Evolutionary conservation across 192 early-diverging fungal species (phyloP).

Genomic region (Rhizophlyctis rosea): DNA sequence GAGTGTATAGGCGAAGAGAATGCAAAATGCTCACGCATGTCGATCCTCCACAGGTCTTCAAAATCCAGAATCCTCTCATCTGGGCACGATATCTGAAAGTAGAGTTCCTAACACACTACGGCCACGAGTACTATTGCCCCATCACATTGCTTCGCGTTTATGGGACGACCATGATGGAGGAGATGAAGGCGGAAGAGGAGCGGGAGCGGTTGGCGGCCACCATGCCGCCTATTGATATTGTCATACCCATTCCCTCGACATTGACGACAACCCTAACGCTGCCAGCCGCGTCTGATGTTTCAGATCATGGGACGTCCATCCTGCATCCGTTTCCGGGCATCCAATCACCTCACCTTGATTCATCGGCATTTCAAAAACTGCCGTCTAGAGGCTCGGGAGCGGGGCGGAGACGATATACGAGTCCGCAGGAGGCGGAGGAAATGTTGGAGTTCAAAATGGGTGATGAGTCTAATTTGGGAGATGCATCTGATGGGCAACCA

Average conservation of each 20-base stretch:
- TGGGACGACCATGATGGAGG: constrained; percentile 88
- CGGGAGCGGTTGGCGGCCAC: background rate
- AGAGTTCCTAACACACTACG: constrained; percentile 86
- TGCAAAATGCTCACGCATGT: too few species aligned
- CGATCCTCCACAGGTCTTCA: constrained; percentile 67
- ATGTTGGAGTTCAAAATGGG: too few species aligned
- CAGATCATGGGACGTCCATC: too few species aligned
- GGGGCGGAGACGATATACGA: too few species aligned
- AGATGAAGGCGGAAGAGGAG: constrained; percentile 63
- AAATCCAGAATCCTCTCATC: constrained; percentile 64
- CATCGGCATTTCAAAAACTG: background rate
- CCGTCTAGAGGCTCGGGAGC: background rate
- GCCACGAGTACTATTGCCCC: constrained; percentile 92
- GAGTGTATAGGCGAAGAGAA: too few species aligned
- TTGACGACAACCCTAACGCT: background rate
- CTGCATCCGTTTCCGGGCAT: background rate
- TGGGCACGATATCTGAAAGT: constrained; percentile 86
- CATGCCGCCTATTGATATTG: background rate
- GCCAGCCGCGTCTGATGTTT: too few species aligned
- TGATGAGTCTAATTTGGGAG: too few species aligned
- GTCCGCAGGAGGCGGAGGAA: too few species aligned
- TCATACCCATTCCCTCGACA: background rate
- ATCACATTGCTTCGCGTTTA: constrained; percentile 81
- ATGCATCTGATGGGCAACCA: background rate
- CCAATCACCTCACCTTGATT: background rate